A percentile compares a stretch with the other conserved stretches of the same genome.
phyloP scores from a whole-genome alignment of 1,284 basidiomycete species.

The Schizophyllum commune region DNA sequence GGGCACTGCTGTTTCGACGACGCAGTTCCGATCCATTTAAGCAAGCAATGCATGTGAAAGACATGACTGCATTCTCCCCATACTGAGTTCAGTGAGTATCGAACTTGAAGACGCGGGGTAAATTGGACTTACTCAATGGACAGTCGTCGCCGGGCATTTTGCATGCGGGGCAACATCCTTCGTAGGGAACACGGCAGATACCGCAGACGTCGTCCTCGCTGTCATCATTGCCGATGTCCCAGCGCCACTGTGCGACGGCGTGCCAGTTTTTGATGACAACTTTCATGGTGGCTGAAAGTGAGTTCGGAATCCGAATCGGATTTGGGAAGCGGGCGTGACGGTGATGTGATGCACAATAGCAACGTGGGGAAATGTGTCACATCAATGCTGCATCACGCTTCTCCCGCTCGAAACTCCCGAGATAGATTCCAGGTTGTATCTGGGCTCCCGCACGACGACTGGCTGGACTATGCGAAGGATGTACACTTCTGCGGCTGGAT shows the following conservation, averaged over 20 bases:
- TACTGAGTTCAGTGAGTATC: slow-evolving; percentile 38
- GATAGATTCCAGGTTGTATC: too few relatives aligned
- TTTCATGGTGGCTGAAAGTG: too few relatives aligned
- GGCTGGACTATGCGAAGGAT: too few relatives aligned
- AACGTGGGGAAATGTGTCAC: too few relatives aligned
- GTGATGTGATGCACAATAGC: too few relatives aligned
- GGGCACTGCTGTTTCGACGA: slow-evolving; percentile 89
- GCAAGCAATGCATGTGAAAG: slow-evolving; percentile 91
- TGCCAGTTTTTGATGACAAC: slow-evolving; percentile 77
- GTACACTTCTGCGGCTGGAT: too few relatives aligned
- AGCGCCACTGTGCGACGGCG: slow-evolving; percentile 82
- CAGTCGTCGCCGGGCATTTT: slow-evolving; percentile 96
- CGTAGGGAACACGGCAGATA: slow-evolving; percentile 87
- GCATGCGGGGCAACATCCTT: slow-evolving; percentile 89
- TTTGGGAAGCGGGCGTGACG: too few relatives aligned
- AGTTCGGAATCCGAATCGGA: background rate
- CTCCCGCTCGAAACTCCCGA: too few relatives aligned
- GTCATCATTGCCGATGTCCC: slow-evolving; percentile 63
- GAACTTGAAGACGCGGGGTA: slow-evolving; percentile 3
- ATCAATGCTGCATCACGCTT: too few relatives aligned
- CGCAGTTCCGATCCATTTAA: slow-evolving; percentile 88
- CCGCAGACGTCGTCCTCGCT: slow-evolving; percentile 88
- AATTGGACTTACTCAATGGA: slow-evolving; percentile 71
- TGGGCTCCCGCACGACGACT: too few relatives aligned
- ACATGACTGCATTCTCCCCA: slow-evolving; percentile 95